phyloP scores from a whole-genome alignment of 2,329 filamentous ascomycete species.

The Phialophora macrospora region DNA sequence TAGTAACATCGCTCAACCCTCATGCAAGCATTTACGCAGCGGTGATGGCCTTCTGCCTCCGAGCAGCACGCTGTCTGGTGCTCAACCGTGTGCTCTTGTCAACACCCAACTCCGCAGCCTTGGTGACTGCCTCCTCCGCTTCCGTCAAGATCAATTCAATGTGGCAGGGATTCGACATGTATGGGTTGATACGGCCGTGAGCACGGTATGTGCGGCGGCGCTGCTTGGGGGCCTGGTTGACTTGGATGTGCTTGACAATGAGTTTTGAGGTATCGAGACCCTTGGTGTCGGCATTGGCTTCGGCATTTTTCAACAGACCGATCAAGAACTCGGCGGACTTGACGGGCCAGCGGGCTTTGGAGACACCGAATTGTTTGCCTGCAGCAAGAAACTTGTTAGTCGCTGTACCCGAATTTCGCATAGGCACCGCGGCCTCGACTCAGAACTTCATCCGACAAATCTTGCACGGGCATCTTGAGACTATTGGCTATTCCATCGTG shows the following conservation, averaged over 20 bases:
- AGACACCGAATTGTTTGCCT: slow-evolving; percentile 99
- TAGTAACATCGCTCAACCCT: slow-evolving; percentile 1
- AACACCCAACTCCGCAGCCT: slow-evolving; percentile 70
- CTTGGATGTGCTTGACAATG: slow-evolving; percentile 99
- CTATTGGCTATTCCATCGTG: not conserved
- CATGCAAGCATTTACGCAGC: slow-evolving; percentile 39
- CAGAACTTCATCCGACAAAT: not conserved
- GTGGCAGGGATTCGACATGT: slow-evolving; percentile 99
- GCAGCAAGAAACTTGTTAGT: slow-evolving; percentile 36
- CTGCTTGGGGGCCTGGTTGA: slow-evolving; percentile 99
- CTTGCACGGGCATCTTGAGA: not conserved
- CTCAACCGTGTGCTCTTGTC: slow-evolving; percentile 71
- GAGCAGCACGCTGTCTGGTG: slow-evolving; percentile 86
- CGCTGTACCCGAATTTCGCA: not conserved
- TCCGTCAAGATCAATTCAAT: slow-evolving; percentile 99
- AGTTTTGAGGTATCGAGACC: slow-evolving; percentile 96
- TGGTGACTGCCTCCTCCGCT: slow-evolving; percentile 93
- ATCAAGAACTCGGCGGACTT: slow-evolving; percentile 99
- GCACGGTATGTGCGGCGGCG: slow-evolving; percentile 99
- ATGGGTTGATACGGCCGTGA: slow-evolving; percentile 99
- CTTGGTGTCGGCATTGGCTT: slow-evolving; percentile 96
- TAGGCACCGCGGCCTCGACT: not conserved
- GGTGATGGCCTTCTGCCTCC: slow-evolving; percentile 66
- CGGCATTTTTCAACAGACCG: slow-evolving; percentile 95
- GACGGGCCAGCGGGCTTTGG: slow-evolving; percentile 97